Evolutionary conservation across 2,329 filamentous ascomycete genomes (phyloP), one percentile per base, ranked within the genome.

Genomic region (Aureobasidium pullulans): DNA sequence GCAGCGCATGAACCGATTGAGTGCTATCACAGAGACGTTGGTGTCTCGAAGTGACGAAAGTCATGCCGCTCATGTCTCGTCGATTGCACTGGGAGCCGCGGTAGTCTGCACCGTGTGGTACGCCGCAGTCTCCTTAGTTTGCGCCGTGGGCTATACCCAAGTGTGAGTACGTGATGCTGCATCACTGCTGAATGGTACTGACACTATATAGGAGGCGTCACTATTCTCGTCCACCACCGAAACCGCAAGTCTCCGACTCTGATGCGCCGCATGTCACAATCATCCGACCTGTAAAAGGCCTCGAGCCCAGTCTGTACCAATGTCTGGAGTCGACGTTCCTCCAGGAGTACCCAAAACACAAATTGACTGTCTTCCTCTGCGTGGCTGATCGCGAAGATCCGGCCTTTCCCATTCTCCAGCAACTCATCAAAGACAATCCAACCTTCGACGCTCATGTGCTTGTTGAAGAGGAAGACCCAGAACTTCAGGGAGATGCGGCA

Each of bases 231-330:
- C 72, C 69, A 43, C 80, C 77, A 49, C 23, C 50, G 4, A 52
- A 49, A 15, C 28, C 61, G 6, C 42, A 46, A 31, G 50, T 65
- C 11, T 75, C 85, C 40, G 11, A 28, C 15, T 59, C 60, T 5
- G 28, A 48, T 8, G 78, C 90, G 3, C 93, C 92, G 15, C 86
- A 90, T 75, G 81, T 99, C 67, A 97, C 94, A 34, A 82, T 96
- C 62, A 91, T 99, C 65, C 88, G 94, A 2, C 95, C 94, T 0
- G 87, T 96, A 64, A 97, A 96, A 75, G 94, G 92, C 62, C 80
- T 96, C 59, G 94, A 97, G 71, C 89, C 91, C 4, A 84, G 85
- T 64, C 84, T 97, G 28, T 96, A 96, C 79, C 90, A 96, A 68
- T 97, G 94, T 69, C 86, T 99, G 42, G 88, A 89, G 32, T 88